A percentile compares a stretch with the other conserved stretches of the same genome.
Evolutionary conservation across 768 basidiomycete genomes (phyloP).

Genomic region (Cyclocybe cylindracea): DNA sequence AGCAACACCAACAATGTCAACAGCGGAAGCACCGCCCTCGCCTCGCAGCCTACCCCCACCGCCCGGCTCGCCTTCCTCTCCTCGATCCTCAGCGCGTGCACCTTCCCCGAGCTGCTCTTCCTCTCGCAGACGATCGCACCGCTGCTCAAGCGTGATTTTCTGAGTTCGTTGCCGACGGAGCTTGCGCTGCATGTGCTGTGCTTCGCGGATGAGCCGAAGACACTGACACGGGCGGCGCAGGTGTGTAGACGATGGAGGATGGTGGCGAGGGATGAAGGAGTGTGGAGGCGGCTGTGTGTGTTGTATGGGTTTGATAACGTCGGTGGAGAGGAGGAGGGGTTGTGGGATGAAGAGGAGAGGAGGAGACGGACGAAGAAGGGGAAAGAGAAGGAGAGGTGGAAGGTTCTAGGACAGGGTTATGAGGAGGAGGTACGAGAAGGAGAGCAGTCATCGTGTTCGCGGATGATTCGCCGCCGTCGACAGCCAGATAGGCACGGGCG

Average conservation of each 20-base stretch:
- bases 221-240: constrained; percentile 70
- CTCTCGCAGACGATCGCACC: constrained; percentile 65
- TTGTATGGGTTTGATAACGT: constrained; percentile 48
- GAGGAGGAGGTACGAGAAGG: background rate
- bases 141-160: constrained; percentile 64
- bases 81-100: constrained; percentile 53
- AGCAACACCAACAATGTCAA: background rate
- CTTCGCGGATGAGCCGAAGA: constrained; percentile 72
- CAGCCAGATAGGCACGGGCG: background rate
- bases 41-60: constrained; percentile 33
- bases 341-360: constrained; percentile 8
- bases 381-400: constrained; percentile 1
- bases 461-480: background rate
- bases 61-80: constrained; percentile 35
- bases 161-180: constrained; percentile 45
- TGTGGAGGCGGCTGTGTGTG: constrained; percentile 80
- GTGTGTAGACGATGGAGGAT: constrained; percentile 75
- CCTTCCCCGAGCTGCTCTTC: constrained; percentile 62
- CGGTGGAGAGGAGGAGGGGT: constrained; percentile 11
- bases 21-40: constrained; percentile 32
- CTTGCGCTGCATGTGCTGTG: constrained; percentile 70
- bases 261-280: constrained; percentile 70
- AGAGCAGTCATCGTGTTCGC: background rate
- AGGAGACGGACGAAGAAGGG: constrained; percentile 5
- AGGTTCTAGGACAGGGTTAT: background rate